Conservation (phyloP, 768 basidiomycete genomes). For the Suillus discolor region DNA sequence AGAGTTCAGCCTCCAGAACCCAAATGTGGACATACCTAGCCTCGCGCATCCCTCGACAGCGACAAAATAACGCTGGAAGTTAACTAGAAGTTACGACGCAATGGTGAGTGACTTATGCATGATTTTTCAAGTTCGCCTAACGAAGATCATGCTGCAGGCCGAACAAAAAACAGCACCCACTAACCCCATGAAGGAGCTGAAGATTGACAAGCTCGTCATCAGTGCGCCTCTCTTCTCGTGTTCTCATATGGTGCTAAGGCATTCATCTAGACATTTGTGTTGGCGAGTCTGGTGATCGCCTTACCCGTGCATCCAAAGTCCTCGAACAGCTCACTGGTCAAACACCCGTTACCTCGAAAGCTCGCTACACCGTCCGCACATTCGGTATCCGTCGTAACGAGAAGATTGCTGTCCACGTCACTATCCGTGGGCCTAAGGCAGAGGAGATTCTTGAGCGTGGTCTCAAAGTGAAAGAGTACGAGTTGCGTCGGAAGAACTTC, state of each 20-base stretch:
- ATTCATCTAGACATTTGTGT: constrained; percentile 89
- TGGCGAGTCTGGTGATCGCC: constrained; percentile 98
- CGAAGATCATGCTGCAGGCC: constrained; percentile 49
- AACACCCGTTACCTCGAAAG: constrained; percentile 99
- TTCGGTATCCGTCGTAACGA: constrained; percentile 99
- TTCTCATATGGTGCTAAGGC: constrained; percentile 13
- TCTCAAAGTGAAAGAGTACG: constrained; percentile 99
- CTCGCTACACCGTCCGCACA: constrained; percentile 98
- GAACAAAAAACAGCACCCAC: constrained; percentile 86
- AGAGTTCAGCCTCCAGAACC: constrained; percentile 33
- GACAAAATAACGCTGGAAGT: constrained; percentile 37
- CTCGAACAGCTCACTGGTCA: constrained; percentile 99
- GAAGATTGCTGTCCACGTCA: constrained; percentile 99
- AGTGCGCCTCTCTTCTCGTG: constrained; percentile 50
- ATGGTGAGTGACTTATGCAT: constrained; percentile 26
- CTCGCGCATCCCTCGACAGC: constrained; percentile 16
- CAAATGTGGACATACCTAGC: constrained; percentile 4
- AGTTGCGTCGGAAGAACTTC: constrained; percentile 95
- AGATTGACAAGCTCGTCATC: constrained; percentile 98
- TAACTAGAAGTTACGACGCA: constrained; percentile 11
- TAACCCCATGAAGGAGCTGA: constrained; percentile 96
- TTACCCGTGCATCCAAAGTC: constrained; percentile 99
- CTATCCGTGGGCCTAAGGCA: constrained; percentile 98
- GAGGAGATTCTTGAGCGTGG: constrained; percentile 99
- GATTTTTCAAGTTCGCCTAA: not conserved